Conservation (phyloP, 306 rosid species). For the Abrus precatorius region DNA sequence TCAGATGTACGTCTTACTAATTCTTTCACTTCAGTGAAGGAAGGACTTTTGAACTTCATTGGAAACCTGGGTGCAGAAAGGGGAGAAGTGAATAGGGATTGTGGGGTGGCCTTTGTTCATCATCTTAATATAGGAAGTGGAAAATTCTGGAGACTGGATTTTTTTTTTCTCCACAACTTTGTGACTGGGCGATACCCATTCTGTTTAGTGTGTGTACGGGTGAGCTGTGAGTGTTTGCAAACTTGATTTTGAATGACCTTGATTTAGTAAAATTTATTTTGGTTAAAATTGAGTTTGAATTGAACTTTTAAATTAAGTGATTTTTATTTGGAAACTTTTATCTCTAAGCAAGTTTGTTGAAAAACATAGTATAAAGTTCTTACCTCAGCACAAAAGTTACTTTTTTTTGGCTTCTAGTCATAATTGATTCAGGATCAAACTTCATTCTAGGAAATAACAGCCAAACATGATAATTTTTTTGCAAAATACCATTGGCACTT, state of each 20-base stretch:
- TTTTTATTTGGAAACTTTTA: neutral
- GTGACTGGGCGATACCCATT: neutral
- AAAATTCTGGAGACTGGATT: neutral
- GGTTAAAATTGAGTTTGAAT: neutral
- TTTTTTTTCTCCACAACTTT: neutral
- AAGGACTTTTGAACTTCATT: conserved; percentile 19
- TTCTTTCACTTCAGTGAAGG: conserved; percentile 10
- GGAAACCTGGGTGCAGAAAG: neutral
- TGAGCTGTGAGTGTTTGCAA: neutral
- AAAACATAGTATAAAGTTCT: neutral
- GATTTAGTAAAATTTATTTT: neutral
- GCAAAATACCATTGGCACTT: neutral
- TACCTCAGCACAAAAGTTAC: neutral
- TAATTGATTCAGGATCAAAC: neutral
- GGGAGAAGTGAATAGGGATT: neutral
- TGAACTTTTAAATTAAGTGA: neutral
- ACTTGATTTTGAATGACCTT: neutral
- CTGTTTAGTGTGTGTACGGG: neutral
- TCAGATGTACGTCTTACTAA: neutral
- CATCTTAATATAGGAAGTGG: neutral
- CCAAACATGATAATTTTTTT: neutral
- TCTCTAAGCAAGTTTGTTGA: neutral
- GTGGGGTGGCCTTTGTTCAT: neutral
- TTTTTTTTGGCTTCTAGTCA: neutral
- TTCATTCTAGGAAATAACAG: neutral